These are phyloP conservation scores for Cyclotella atomus DNA, from an alignment of 108 stramenopile genomes.

Conservation along the genomic window DNA sequence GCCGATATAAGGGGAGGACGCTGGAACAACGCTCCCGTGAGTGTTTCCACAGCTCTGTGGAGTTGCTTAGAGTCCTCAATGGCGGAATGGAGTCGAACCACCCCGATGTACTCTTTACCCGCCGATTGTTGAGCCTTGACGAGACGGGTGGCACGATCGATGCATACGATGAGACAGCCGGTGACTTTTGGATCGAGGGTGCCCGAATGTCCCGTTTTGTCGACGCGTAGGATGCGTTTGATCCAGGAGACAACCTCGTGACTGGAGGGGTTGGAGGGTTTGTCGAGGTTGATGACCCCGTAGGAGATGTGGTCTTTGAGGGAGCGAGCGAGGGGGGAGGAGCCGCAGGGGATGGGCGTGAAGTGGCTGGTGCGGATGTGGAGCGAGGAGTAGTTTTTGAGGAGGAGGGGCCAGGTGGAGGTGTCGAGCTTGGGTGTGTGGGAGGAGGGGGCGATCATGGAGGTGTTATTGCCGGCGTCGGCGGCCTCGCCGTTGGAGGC, in stretches of 20 bases:
- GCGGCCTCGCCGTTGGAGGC: slow-evolving; percentile 58
- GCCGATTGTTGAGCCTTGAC: slow-evolving; percentile 99
- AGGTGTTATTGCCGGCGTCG: slow-evolving; percentile 29
- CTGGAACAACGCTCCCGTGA: slow-evolving; percentile 99
- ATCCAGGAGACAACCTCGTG: slow-evolving; percentile 99
- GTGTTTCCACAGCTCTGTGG: slow-evolving; percentile 92
- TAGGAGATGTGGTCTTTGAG: slow-evolving; percentile 93
- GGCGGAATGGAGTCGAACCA: slow-evolving; percentile 96
- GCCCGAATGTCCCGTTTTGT: slow-evolving; percentile 99
- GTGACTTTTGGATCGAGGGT: slow-evolving; percentile 99
- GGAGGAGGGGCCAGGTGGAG: slow-evolving; percentile 96
- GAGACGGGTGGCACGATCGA: slow-evolving; percentile 98
- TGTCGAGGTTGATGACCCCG: slow-evolving; percentile 99
- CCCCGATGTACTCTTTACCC: slow-evolving; percentile 98
- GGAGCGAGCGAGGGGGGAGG: slow-evolving; percentile 92
- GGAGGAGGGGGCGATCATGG: slow-evolving; percentile 84
- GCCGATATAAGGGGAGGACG: slow-evolving; percentile 99
- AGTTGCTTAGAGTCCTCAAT: slow-evolving; percentile 84
- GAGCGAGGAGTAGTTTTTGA: slow-evolving; percentile 96
- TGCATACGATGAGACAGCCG: slow-evolving; percentile 99
- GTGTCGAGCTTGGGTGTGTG: slow-evolving; percentile 92
- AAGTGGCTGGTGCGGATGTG: slow-evolving; percentile 99
- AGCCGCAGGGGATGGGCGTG: slow-evolving; percentile 97
- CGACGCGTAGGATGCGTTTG: slow-evolving; percentile 98
- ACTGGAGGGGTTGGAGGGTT: slow-evolving; percentile 97